Evolutionary conservation across 345 rosid genomes (phyloP).

Genomic region (Schrenkiella parvula): DNA sequence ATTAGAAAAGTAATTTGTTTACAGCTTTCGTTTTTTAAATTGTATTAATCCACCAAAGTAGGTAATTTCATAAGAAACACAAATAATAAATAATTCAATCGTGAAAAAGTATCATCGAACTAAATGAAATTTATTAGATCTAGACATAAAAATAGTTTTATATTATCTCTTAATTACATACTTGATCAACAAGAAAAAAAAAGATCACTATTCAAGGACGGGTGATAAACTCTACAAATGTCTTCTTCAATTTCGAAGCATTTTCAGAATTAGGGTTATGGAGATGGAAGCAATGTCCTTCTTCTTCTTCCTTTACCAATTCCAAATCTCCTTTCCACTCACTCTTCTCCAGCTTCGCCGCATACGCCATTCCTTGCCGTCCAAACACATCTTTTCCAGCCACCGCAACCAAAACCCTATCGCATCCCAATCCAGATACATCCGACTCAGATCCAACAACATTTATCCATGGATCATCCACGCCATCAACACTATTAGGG

Average conservation of each 20-base stretch:
- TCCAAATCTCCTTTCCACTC: conserved; percentile 49
- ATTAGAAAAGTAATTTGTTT: too few species aligned
- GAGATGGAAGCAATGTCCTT: conserved; percentile 48
- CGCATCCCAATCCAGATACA: conserved; percentile 39
- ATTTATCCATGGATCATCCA: conserved; percentile 51
- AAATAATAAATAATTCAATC: too few species aligned
- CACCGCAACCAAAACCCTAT: conserved; percentile 44
- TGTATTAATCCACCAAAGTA: too few species aligned
- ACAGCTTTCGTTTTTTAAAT: too few species aligned
- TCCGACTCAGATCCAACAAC: conserved; percentile 46
- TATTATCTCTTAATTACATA: background rate
- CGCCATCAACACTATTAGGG: conserved; percentile 32
- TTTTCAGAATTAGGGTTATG: conserved; percentile 29
- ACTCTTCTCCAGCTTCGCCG: conserved; percentile 36
- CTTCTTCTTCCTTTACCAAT: conserved; percentile 40
- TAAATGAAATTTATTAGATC: background rate
- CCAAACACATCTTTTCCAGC: conserved; percentile 51
- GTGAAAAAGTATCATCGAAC: background rate
- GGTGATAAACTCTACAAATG: conserved; percentile 38
- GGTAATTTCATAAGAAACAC: too few species aligned
- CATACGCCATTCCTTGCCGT: conserved; percentile 47
- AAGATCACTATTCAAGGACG: background rate
- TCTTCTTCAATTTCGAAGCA: conserved; percentile 28
- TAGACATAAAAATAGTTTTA: background rate
- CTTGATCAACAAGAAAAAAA: background rate